phyloP scores from a whole-genome alignment of 495 filamentous ascomycete species.

The Entonaema liquescens region DNA sequence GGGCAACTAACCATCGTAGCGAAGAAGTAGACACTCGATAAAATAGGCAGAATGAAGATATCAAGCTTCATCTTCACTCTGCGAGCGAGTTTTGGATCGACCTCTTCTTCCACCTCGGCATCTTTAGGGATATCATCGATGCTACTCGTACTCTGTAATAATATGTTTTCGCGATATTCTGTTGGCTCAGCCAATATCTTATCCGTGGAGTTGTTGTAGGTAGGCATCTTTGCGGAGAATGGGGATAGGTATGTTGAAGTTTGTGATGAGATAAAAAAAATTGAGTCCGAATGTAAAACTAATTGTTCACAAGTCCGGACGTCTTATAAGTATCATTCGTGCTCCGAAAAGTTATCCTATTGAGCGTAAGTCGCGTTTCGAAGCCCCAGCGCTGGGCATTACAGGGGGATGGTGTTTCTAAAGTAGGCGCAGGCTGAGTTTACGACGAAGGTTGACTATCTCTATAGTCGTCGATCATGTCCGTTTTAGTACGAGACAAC shows the following conservation, averaged over 20 bases:
- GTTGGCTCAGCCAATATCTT: constrained; percentile 13
- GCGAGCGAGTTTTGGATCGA: constrained; percentile 28
- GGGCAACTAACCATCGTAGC: constrained; percentile 43
- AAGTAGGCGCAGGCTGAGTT: constrained; percentile 24
- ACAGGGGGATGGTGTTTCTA: constrained; percentile 19
- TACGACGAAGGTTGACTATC: not conserved
- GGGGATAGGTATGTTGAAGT: constrained; percentile 6
- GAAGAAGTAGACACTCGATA: constrained; percentile 48
- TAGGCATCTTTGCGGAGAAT: constrained; percentile 24
- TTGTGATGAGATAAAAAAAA: constrained; percentile 13
- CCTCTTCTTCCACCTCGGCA: constrained; percentile 10
- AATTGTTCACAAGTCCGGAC: not conserved
- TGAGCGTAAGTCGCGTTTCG: constrained; percentile 32
- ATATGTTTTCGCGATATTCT: constrained; percentile 26
- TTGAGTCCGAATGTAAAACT: constrained; percentile 6
- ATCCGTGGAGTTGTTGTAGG: constrained; percentile 11
- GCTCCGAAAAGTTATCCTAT: constrained; percentile 1
- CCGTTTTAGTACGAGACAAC: constrained; percentile 12
- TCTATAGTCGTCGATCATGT: constrained; percentile 1
- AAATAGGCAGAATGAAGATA: constrained; percentile 44
- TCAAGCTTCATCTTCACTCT: constrained; percentile 46
- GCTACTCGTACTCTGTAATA: constrained; percentile 16
- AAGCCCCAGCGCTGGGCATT: constrained; percentile 16
- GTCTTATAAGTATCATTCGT: constrained; percentile 25
- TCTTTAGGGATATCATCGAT: constrained; percentile 17